Conservation (phyloP, 108 stramenopile species). For the Cyclostephanos invisitatus region DNA sequence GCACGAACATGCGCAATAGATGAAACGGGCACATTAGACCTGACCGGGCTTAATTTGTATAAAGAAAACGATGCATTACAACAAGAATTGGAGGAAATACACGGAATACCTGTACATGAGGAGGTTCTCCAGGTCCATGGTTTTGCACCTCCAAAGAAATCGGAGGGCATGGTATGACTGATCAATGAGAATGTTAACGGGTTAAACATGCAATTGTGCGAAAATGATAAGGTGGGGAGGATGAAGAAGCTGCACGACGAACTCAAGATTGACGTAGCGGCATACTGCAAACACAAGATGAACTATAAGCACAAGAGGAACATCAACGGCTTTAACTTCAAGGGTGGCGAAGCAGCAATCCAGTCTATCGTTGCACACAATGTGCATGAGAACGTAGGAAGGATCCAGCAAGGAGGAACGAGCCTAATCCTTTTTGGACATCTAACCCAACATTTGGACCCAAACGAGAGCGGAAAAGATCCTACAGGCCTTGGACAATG, state of each 20-base stretch:
- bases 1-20: not conserved
- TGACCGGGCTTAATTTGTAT: not conserved
- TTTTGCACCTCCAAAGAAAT: not conserved
- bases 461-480: constrained; percentile 2
- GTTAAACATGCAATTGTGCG: not conserved
- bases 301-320: constrained; percentile 9
- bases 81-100: not conserved
- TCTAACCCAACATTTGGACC: constrained; percentile 4
- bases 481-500: constrained; percentile 3
- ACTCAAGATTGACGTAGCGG: constrained; percentile 6
- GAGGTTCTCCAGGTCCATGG: constrained; percentile 1
- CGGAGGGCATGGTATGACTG: not conserved
- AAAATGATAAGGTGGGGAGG: not conserved
- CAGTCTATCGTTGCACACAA: constrained; percentile 6
- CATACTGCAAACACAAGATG: constrained; percentile 6
- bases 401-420: constrained; percentile 18
- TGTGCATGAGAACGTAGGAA: constrained; percentile 4
- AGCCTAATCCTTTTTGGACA: not conserved
- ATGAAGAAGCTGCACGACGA: not conserved
- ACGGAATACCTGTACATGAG: not conserved
- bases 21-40: not conserved
- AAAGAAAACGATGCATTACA: not conserved
- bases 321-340: constrained; percentile 7
- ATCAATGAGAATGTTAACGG: constrained; percentile 1
- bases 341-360: constrained; percentile 11